Evolutionary conservation across 192 early-diverging fungal genomes (phyloP).

Genomic region (Backusella westeae): DNA sequence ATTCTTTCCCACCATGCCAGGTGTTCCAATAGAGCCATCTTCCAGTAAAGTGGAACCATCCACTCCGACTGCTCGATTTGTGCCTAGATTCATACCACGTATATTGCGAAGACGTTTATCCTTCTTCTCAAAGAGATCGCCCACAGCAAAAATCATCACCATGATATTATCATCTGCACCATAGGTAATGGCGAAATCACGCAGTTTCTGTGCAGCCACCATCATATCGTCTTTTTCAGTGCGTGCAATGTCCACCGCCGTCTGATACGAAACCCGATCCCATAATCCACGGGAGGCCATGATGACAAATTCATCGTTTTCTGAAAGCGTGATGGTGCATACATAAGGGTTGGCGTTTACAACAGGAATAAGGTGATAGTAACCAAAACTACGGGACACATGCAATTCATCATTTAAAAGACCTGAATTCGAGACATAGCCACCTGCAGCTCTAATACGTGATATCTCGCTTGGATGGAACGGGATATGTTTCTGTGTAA

Average conservation of each 20-base stretch:
- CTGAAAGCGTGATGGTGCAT: constrained; percentile 64
- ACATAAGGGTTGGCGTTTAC: constrained; percentile 86
- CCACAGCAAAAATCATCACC: constrained; percentile 88
- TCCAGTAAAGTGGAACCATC: constrained; percentile 15
- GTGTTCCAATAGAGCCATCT: constrained; percentile 5
- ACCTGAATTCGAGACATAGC: constrained; percentile 74
- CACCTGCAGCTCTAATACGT: constrained; percentile 77
- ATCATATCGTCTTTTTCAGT: constrained; percentile 73
- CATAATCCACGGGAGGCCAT: constrained; percentile 72
- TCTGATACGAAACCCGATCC: constrained; percentile 77
- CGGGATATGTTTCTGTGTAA: constrained; percentile 73
- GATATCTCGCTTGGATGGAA: constrained; percentile 64
- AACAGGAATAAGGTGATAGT: constrained; percentile 76
- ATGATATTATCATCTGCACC: constrained; percentile 73
- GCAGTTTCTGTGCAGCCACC: constrained; percentile 74
- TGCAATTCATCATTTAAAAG: constrained; percentile 73
- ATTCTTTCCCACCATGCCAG: constrained; percentile 18
- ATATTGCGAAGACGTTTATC: constrained; percentile 25
- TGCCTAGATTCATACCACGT: constrained; percentile 39
- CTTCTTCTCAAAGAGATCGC: constrained; percentile 64
- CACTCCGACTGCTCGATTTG: constrained; percentile 27
- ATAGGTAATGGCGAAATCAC: constrained; percentile 84
- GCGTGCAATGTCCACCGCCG: constrained; percentile 82
- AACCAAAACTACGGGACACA: constrained; percentile 82
- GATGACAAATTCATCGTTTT: constrained; percentile 80